Base-by-base conservation (phyloP, 371 early-diverging fungal species). In the Mucor irregularis region DNA sequence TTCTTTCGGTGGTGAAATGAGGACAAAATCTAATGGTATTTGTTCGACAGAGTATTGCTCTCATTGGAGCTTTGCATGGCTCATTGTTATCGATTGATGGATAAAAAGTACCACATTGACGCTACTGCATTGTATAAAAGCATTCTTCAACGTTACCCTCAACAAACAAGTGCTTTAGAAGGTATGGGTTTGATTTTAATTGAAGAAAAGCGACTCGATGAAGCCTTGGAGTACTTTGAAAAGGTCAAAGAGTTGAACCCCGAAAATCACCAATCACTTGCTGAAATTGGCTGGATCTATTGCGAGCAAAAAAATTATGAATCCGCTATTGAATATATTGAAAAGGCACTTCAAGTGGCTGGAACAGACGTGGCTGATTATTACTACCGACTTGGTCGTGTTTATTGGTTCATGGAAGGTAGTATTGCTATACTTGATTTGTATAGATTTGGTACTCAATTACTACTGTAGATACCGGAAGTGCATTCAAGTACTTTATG, bases 401-500 rank as follows among this genome's bases (percentile, higher is more conserved):
- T 87, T 1, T 90, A 90, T 61, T 96, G 93, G 90, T 83, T 71
- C 6, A 80, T 87, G 80, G 89, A 83, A 51, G 92, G 89, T 85
- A 74, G 48, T 61, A 38, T 5, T 29, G 42, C 30, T 24, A 14
- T 22, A 5, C 4, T 10, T 17, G 5, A 39, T 39, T 10, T 21
- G 17, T 16, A 9, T 37, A 37, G n/a, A 26, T 31, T 9, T 6
- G 25, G n/a, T n/a, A 2, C 25, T 49, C 71, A 78, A 62, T 16
- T 70, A 73, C n/a, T 82, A 69, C 57, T 62, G 25, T 64, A 60
- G 83, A 91, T 58, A 71, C 84, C 46, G 68, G 65, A 11, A 76
- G 78, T 52, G 89, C 89, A 3, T 88, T 85, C 56, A 68, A 77
- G 16, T 75, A 81, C 49, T 88, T 91, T 58, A 80, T 97, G 45